phyloP scores from a whole-genome alignment of 495 filamentous ascomycete genomes.

The Xylaria sp. region DNA sequence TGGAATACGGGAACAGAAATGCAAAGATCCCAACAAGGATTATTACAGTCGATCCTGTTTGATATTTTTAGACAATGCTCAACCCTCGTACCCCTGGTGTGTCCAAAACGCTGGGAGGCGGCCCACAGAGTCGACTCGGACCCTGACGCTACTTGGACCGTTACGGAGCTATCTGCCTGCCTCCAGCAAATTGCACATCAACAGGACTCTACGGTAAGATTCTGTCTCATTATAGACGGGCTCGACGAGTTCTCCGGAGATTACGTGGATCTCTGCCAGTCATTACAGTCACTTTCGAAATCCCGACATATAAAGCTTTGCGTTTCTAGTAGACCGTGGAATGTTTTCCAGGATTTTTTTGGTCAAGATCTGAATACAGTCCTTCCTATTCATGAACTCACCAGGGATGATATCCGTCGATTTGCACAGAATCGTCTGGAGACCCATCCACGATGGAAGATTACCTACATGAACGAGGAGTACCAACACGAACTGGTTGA shows the following conservation, averaged over 20 bases:
- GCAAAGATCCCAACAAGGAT: background rate
- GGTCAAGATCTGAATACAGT: background rate
- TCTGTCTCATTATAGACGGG: background rate
- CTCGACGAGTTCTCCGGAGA: background rate
- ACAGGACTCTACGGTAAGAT: background rate
- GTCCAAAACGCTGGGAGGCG: background rate
- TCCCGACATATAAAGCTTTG: background rate
- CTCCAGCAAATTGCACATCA: background rate
- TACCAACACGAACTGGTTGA: background rate
- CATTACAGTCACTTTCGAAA: background rate
- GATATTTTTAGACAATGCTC: background rate
- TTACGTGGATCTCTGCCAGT: background rate
- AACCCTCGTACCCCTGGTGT: background rate
- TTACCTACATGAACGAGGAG: background rate
- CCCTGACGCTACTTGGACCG: background rate
- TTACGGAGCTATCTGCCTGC: background rate
- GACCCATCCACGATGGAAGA: background rate
- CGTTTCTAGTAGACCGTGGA: conserved; percentile 7
- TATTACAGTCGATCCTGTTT: background rate
- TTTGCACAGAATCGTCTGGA: background rate
- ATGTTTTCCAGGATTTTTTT: background rate
- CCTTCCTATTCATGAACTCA: background rate
- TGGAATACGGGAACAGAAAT: background rate
- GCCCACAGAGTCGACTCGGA: background rate
- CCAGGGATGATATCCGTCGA: background rate